Evolutionary conservation across 768 basidiomycete species (phyloP).

Genomic region (Agrocybe pediades): DNA sequence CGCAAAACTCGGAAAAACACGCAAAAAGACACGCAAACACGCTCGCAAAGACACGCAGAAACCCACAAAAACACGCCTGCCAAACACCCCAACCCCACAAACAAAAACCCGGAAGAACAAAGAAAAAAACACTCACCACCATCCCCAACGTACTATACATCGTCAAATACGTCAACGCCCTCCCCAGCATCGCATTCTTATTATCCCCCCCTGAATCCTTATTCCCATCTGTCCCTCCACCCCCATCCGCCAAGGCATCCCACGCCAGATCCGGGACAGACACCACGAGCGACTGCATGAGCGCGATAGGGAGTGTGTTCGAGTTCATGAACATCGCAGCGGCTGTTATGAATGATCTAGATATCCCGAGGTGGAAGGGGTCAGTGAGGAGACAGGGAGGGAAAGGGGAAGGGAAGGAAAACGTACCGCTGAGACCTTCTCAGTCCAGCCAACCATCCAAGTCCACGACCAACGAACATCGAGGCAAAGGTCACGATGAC

Average conservation of each 20-base stretch:
- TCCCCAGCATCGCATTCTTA: slow-evolving; percentile 86
- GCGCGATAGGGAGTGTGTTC: slow-evolving; percentile 91
- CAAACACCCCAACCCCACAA: not conserved
- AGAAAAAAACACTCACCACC: slow-evolving; percentile 62
- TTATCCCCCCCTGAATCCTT: slow-evolving; percentile 60
- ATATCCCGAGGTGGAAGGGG: not conserved
- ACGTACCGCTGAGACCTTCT: slow-evolving; percentile 75
- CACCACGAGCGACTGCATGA: slow-evolving; percentile 88
- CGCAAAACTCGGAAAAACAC: too few relatives aligned
- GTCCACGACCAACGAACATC: slow-evolving; percentile 61
- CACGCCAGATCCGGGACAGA: slow-evolving; percentile 84
- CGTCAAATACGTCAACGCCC: slow-evolving; percentile 88
- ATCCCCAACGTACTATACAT: slow-evolving; percentile 95
- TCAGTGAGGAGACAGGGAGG: not conserved
- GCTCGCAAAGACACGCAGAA: not conserved
- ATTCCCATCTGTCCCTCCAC: not conserved
- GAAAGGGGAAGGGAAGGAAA: not conserved
- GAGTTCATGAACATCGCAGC: slow-evolving; percentile 93
- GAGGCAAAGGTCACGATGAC: slow-evolving; percentile 73
- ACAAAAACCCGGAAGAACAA: not conserved
- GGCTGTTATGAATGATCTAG: slow-evolving; percentile 76
- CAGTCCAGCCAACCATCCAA: slow-evolving; percentile 67
- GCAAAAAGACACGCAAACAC: too few relatives aligned
- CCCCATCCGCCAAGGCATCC: slow-evolving; percentile 37
- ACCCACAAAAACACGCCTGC: not conserved